Evolutionary conservation across 768 basidiomycete species (phyloP), one percentile per base, ranked within the genome.

Genomic region (Termitomyces sp.): DNA sequence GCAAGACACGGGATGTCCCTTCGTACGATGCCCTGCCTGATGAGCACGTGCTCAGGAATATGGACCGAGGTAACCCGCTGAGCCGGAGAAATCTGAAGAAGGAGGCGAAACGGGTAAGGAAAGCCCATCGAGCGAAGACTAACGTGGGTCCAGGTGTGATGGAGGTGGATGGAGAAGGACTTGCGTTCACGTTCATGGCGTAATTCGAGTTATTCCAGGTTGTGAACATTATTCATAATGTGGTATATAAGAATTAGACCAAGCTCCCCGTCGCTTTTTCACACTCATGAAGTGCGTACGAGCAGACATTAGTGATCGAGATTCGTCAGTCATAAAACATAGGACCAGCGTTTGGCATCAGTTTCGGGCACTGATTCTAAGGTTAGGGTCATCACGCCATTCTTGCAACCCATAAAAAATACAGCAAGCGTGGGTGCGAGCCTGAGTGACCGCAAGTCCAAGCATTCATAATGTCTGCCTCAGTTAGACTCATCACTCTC

Each of bases 61-160:
- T 84, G 78, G 78, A 77, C 12, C 64, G 66, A 57, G 72, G 78
- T 54, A 87, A 87, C 66, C 86, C 87, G 14, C 60, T 90, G 59
- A 53, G 43, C 54, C 71, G 87, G 58, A 78, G 74, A 63, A 71
- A 75, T 61, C 62, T 89, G 63, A 89, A 88, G 72, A 78, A 72
- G 64, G 85, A 84, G 45, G 79, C 81, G 48, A 90, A 88, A 73
- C 73, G 75, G 61, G 81, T 79, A 38, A 75, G 82, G 63, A 83
- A 82, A 66, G 78, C 79, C 5, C 77, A 75, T 41, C 74, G 73
- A 37, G 69, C 70, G 23, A 68, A 63, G 50, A 63, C 52, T 50
- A 50, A 58, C 17, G 63, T 50, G 8, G 60, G 50, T 38, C 64
- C 30, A 15, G 38, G 67, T 11, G 71, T 71, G 45, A 81, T 81